These are phyloP conservation scores for Cladosporium cucumerinum DNA, from an alignment of 2,329 filamentous ascomycete species.

Conservation along the genomic window DNA sequence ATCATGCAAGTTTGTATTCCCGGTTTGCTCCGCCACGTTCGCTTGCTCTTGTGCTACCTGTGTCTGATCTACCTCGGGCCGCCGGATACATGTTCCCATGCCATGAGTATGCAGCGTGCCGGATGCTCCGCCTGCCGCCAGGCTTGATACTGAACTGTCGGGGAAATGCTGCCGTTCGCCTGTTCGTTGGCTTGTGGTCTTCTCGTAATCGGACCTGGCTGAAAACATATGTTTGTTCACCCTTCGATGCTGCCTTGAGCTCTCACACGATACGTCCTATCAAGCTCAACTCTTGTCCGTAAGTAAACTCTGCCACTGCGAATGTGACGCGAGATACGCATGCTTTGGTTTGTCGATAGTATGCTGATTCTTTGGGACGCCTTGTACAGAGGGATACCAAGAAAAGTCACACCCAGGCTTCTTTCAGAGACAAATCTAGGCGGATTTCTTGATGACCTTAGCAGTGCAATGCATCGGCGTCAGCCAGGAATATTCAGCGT, in stretches of 20 bases:
- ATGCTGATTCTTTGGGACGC: background rate
- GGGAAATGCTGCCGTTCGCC: background rate
- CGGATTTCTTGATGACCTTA: background rate
- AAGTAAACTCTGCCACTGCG: background rate
- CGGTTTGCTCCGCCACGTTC: background rate
- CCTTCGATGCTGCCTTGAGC: background rate
- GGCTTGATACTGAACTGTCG: background rate
- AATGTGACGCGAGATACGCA: background rate
- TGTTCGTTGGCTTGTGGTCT: background rate
- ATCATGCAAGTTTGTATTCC: background rate
- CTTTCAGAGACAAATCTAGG: background rate
- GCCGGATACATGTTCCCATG: background rate
- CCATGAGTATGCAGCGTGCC: background rate
- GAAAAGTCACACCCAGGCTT: background rate
- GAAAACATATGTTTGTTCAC: background rate
- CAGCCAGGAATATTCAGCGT: background rate
- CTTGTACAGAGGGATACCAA: background rate
- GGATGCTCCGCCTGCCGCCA: background rate
- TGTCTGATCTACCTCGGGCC: background rate
- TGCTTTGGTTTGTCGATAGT: background rate
- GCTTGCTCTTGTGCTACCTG: background rate
- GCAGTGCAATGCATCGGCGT: background rate
- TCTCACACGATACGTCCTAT: background rate
- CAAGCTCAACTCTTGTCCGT: background rate
- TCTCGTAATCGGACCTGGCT: background rate